These are phyloP conservation scores for Tinospora cordifolia DNA, from an alignment of 164 flowering plant genomes.

Conservation along the genomic window DNA sequence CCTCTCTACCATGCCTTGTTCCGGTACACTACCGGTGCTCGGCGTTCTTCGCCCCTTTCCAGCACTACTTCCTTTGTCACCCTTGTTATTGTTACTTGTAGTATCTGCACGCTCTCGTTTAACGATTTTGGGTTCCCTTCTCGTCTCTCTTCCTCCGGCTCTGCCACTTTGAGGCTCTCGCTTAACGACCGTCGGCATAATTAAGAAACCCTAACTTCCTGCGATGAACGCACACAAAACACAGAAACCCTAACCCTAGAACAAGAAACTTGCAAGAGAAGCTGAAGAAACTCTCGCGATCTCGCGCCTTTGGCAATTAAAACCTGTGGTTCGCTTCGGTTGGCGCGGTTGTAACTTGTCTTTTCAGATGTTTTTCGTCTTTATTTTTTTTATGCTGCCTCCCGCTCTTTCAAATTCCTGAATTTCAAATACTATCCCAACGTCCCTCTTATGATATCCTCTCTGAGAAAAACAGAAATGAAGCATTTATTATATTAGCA, in stretches of 20 bases:
- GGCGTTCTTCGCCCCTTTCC: background rate
- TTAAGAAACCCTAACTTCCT: background rate
- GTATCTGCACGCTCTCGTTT: constrained; percentile 9
- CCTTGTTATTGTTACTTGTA: background rate
- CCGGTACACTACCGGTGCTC: background rate
- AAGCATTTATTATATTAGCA: too few relatives aligned
- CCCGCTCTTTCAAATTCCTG: too few relatives aligned
- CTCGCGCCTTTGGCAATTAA: too few relatives aligned
- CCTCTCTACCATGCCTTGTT: constrained; percentile 22
- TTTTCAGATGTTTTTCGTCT: too few relatives aligned
- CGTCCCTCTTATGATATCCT: too few relatives aligned
- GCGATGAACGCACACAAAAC: background rate
- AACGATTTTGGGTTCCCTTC: constrained; percentile 10
- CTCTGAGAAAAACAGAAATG: too few relatives aligned
- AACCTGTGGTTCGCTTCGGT: too few relatives aligned
- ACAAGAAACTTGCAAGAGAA: too few relatives aligned
- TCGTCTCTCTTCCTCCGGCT: background rate
- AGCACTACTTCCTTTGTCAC: background rate
- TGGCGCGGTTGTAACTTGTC: too few relatives aligned
- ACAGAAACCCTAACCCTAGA: background rate
- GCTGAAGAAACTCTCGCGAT: too few relatives aligned
- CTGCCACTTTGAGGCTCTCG: constrained; percentile 10
- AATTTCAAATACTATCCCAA: too few relatives aligned
- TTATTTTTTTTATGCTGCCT: too few relatives aligned
- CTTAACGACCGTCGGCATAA: constrained; percentile 16